Evolutionary conservation across 2,329 filamentous ascomycete genomes (phyloP).

Genomic region (Aspergillus ibericus): DNA sequence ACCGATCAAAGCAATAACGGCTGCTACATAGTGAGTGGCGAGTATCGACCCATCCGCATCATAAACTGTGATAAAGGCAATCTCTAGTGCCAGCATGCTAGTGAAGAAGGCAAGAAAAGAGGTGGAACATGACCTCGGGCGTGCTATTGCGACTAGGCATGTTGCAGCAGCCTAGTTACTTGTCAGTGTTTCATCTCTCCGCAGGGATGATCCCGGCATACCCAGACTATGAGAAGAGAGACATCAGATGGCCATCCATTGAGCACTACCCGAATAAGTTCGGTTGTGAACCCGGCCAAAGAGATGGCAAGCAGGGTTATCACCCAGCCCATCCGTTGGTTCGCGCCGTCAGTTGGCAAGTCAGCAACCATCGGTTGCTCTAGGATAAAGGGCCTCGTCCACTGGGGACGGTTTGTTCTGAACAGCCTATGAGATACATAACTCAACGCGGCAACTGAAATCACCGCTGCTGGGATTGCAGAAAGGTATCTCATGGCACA

Average conservation of each 20-base stretch:
- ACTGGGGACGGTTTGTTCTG: constrained; percentile 43
- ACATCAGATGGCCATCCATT: constrained; percentile 14
- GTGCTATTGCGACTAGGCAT: constrained; percentile 38
- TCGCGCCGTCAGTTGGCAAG: constrained; percentile 33
- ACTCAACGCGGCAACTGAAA: constrained; percentile 27
- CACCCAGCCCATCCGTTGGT: constrained; percentile 34
- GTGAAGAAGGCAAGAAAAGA: constrained; percentile 40
- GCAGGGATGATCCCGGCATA: constrained; percentile 28
- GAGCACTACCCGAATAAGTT: constrained; percentile 31
- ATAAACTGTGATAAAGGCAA: constrained; percentile 32
- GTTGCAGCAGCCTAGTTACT: constrained; percentile 34
- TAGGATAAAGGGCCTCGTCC: constrained; percentile 54
- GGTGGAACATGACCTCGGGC: constrained; percentile 44
- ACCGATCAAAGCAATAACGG: constrained; percentile 48
- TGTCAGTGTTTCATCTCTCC: neutral
- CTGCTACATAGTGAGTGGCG: constrained; percentile 27
- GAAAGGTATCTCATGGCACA: constrained; percentile 38
- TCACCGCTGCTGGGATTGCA: constrained; percentile 28
- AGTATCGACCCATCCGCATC: constrained; percentile 12
- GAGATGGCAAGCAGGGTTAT: constrained; percentile 42
- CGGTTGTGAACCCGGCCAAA: constrained; percentile 35
- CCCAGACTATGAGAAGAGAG: constrained; percentile 39
- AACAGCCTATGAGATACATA: constrained; percentile 30
- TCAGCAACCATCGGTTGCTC: constrained; percentile 38
- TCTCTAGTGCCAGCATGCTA: constrained; percentile 34